These are phyloP conservation scores for Primulina huaijiensis DNA, from an alignment of 257 asterid genomes.

Conservation along the genomic window DNA sequence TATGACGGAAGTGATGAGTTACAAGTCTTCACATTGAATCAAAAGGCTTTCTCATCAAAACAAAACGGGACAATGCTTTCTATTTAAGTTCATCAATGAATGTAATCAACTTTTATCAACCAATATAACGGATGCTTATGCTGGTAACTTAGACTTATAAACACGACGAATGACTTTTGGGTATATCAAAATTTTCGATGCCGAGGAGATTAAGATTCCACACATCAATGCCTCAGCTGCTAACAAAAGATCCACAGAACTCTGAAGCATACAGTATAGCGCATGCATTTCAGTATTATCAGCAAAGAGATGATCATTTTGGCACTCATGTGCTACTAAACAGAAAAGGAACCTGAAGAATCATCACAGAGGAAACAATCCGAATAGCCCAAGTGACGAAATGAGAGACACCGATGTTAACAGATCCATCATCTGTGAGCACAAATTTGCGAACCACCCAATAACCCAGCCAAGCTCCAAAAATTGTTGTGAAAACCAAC, in stretches of 20 bases:
- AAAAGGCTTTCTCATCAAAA: too few species aligned
- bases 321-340: slow-evolving; percentile 13
- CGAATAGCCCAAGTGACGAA: slow-evolving; percentile 79
- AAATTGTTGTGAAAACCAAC: slow-evolving; percentile 59
- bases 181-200: slow-evolving; percentile 38
- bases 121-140: slow-evolving; percentile 4
- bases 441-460: slow-evolving; percentile 90
- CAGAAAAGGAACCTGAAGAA: slow-evolving; percentile 70
- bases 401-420: slow-evolving; percentile 65
- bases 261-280: slow-evolving; percentile 40
- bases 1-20: too few species aligned
- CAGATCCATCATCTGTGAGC: slow-evolving; percentile 69
- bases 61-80: too few species aligned
- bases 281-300: slow-evolving; percentile 18
- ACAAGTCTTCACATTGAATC: too few species aligned
- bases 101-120: neutral
- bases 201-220: slow-evolving; percentile 50
- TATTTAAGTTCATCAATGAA: too few species aligned
- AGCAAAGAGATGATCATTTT: slow-evolving; percentile 9
- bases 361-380: slow-evolving; percentile 61
- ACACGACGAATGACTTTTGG: slow-evolving; percentile 43
- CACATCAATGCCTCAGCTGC: slow-evolving; percentile 63
- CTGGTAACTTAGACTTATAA: slow-evolving; percentile 32
- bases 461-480: slow-evolving; percentile 93
- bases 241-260: slow-evolving; percentile 71